Conservation (phyloP, 1,284 basidiomycete genomes). For the Cryptococcus amylolentus region DNA sequence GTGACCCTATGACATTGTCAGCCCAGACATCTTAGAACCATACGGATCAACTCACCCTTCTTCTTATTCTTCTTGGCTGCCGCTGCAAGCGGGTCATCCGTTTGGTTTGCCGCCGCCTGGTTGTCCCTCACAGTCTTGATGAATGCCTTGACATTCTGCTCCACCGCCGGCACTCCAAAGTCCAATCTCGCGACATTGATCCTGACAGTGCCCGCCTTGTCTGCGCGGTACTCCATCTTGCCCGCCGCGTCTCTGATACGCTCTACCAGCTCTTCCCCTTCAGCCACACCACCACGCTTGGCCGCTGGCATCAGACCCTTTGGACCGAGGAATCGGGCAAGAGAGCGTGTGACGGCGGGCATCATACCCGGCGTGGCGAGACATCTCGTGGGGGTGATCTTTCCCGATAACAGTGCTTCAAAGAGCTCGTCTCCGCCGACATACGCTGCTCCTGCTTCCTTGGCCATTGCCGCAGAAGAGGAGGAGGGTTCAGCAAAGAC, state of each 20-base stretch:
- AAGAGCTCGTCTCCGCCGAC: slow-evolving; percentile 82
- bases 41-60: slow-evolving; percentile 12
- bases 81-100: slow-evolving; percentile 20
- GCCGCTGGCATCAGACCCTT: slow-evolving; percentile 93
- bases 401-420: slow-evolving; percentile 54
- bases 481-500: slow-evolving; percentile 70
- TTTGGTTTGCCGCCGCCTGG: slow-evolving; percentile 3
- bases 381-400: slow-evolving; percentile 43
- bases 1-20: slow-evolving; percentile 4
- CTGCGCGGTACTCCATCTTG: slow-evolving; percentile 87
- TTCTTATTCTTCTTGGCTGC: slow-evolving; percentile 25
- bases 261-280: slow-evolving; percentile 64
- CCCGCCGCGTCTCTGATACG: slow-evolving; percentile 77
- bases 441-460: slow-evolving; percentile 74
- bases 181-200: slow-evolving; percentile 52
- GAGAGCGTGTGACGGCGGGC: slow-evolving; percentile 68
- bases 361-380: slow-evolving; percentile 79
- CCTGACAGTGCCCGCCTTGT: slow-evolving; percentile 79
- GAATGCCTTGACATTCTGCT: slow-evolving; percentile 75
- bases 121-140: slow-evolving; percentile 60
- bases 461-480: slow-evolving; percentile 59
- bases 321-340: slow-evolving; percentile 88
- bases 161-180: slow-evolving; percentile 70
- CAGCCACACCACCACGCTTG: slow-evolving; percentile 88
- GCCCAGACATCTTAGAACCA: background rate